These are phyloP conservation scores for Ogataea ganodermae DNA, from an alignment of 805 yeast species.

Conservation along the genomic window DNA sequence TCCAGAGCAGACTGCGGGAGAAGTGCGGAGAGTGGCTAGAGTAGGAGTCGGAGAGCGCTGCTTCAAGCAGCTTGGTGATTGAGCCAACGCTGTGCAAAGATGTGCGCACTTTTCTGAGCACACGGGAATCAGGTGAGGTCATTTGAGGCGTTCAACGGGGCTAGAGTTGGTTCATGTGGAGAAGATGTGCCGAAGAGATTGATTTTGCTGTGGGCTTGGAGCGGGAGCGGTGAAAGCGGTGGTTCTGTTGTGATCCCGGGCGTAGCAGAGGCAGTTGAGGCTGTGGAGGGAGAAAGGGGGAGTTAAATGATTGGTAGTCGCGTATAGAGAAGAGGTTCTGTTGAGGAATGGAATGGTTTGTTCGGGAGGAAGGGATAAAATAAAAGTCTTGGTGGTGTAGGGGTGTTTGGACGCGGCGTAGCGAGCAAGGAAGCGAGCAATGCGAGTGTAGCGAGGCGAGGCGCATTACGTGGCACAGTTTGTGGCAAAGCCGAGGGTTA, in stretches of 20 bases:
- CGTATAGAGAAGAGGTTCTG: background rate
- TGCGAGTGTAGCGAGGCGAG: too few relatives aligned
- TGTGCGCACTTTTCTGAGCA: conserved; percentile 7
- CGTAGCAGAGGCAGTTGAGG: too few relatives aligned
- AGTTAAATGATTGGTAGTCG: background rate
- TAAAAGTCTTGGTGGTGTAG: background rate
- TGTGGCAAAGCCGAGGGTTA: too few relatives aligned
- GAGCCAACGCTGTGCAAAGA: conserved; percentile 7
- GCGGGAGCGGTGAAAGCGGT: too few relatives aligned
- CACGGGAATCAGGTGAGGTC: conserved; percentile 4
- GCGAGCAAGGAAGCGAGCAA: too few relatives aligned
- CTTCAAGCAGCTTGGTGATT: conserved; percentile 10
- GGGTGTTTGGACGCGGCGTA: too few relatives aligned
- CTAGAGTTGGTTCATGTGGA: background rate
- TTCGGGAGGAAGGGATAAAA: background rate
- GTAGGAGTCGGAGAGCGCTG: conserved; percentile 6
- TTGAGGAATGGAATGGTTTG: background rate
- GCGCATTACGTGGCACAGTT: too few relatives aligned
- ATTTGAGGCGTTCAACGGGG: background rate
- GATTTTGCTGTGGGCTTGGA: too few relatives aligned
- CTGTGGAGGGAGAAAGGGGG: too few relatives aligned
- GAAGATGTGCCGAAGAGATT: background rate
- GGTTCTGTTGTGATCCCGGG: too few relatives aligned
- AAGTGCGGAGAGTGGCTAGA: conserved; percentile 18
- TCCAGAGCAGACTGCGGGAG: conserved; percentile 31